Conservation (phyloP, 106 monocot species). For the Gastrodia elata region DNA sequence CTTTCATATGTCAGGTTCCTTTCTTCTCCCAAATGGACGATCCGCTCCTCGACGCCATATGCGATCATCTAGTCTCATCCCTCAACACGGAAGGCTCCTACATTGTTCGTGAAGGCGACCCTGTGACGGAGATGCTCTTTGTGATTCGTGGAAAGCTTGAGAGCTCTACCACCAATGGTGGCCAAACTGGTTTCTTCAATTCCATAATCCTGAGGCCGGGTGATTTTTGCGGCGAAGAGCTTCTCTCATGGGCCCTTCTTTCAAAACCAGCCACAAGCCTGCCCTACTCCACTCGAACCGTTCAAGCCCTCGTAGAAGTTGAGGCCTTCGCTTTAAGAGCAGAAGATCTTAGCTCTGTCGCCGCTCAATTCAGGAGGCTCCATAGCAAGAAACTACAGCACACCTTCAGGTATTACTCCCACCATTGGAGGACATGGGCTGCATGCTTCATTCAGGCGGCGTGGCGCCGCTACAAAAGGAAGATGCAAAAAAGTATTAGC, state of each 20-base stretch:
- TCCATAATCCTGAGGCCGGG: conserved; percentile 60
- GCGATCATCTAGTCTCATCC: conserved; percentile 65
- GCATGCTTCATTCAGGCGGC: conserved; percentile 83
- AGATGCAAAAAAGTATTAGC: conserved; percentile 40
- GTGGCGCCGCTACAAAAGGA: conserved; percentile 63
- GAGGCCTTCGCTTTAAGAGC: conserved; percentile 82
- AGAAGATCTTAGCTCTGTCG: conserved; percentile 81
- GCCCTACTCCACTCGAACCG: conserved; percentile 67
- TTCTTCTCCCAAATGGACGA: conserved; percentile 29
- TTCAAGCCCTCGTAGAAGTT: conserved; percentile 60
- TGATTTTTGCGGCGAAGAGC: conserved; percentile 85
- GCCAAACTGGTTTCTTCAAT: conserved; percentile 72
- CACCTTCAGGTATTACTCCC: conserved; percentile 80
- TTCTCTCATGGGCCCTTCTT: conserved; percentile 75
- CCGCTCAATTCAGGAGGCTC: conserved; percentile 67
- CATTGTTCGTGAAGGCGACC: conserved; percentile 78
- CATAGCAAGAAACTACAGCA: conserved; percentile 90
- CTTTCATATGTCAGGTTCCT: conserved; percentile 49
- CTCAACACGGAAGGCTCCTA: conserved; percentile 59
- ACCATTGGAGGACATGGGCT: conserved; percentile 78
- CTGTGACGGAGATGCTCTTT: conserved; percentile 84
- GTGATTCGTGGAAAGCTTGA: conserved; percentile 69
- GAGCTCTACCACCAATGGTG: conserved; percentile 79
- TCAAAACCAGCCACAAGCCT: conserved; percentile 56
- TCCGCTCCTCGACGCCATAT: conserved; percentile 82